These are phyloP conservation scores for Copromyces sp. DNA, from an alignment of 495 filamentous ascomycete genomes.

Conservation along the genomic window DNA sequence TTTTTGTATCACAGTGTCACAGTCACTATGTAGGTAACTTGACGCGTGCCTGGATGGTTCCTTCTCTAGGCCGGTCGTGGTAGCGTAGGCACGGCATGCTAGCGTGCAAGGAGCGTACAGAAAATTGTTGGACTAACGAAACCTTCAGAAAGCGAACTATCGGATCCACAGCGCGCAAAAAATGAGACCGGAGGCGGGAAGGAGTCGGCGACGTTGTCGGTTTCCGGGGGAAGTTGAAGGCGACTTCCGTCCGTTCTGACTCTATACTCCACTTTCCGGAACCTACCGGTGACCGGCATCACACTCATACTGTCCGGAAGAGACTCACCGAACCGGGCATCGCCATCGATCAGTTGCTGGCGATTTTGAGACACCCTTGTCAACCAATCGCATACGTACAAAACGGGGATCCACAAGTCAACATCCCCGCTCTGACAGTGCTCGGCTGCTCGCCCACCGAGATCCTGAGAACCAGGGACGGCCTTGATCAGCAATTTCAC, in stretches of 20 bases:
- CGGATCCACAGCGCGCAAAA: background rate
- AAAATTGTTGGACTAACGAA: background rate
- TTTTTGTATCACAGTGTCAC: background rate
- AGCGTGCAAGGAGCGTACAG: background rate
- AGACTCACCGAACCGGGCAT: background rate
- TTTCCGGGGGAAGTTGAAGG: background rate
- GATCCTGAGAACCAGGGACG: background rate
- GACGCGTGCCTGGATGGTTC: background rate
- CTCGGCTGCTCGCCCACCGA: background rate
- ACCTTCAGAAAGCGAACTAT: background rate
- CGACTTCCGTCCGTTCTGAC: background rate
- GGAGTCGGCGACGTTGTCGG: background rate
- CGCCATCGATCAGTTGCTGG: background rate
- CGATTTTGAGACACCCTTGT: background rate
- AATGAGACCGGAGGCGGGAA: background rate
- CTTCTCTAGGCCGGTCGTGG: background rate
- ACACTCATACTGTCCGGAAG: background rate
- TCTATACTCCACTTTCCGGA: background rate
- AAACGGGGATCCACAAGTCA: background rate
- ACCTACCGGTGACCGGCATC: background rate
- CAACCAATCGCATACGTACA: background rate
- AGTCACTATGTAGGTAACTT: background rate
- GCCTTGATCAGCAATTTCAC: background rate
- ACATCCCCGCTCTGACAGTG: background rate
- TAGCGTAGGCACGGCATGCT: background rate